Evolutionary conservation across 192 early-diverging fungal genomes (phyloP).

Genomic region (Gorgonomyces haynaldii): DNA sequence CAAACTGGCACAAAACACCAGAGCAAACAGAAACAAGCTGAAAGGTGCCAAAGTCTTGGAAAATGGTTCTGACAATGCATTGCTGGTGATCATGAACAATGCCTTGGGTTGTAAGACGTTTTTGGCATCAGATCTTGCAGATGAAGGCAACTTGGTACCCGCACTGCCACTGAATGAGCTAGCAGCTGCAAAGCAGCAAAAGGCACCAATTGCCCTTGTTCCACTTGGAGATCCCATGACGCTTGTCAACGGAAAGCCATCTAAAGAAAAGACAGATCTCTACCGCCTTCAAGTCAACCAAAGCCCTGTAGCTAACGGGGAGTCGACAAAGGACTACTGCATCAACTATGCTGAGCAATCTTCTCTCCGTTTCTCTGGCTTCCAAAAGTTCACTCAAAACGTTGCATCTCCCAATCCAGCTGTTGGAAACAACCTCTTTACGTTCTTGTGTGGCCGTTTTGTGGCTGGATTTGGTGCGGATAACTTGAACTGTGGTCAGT

Average conservation of each 20-base stretch:
- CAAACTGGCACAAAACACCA: slow-evolving; percentile 26
- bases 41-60: slow-evolving; percentile 12
- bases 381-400: background rate
- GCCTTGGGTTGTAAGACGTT: slow-evolving; percentile 25
- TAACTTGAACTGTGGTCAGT: background rate
- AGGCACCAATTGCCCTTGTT: slow-evolving; percentile 19
- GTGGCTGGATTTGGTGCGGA: background rate
- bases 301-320: slow-evolving; percentile 3
- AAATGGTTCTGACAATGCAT: slow-evolving; percentile 29
- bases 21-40: slow-evolving; percentile 16
- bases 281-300: slow-evolving; percentile 1
- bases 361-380: slow-evolving; percentile 2
- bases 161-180: slow-evolving; percentile 27
- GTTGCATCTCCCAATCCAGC: slow-evolving; percentile 5
- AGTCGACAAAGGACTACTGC: slow-evolving; percentile 1
- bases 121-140: slow-evolving; percentile 21
- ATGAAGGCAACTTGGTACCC: slow-evolving; percentile 10
- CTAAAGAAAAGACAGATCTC: slow-evolving; percentile 9
- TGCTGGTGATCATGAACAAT: slow-evolving; percentile 19
- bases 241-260: slow-evolving; percentile 3
- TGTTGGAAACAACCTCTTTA: slow-evolving; percentile 1
- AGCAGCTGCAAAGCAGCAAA: slow-evolving; percentile 16
- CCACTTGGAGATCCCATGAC: slow-evolving; percentile 29
- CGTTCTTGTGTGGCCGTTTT: slow-evolving; percentile 10
- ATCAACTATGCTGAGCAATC: background rate